Evolutionary conservation across 352 stramenopile genomes (phyloP).

Genomic region (Pythium angustatum): DNA sequence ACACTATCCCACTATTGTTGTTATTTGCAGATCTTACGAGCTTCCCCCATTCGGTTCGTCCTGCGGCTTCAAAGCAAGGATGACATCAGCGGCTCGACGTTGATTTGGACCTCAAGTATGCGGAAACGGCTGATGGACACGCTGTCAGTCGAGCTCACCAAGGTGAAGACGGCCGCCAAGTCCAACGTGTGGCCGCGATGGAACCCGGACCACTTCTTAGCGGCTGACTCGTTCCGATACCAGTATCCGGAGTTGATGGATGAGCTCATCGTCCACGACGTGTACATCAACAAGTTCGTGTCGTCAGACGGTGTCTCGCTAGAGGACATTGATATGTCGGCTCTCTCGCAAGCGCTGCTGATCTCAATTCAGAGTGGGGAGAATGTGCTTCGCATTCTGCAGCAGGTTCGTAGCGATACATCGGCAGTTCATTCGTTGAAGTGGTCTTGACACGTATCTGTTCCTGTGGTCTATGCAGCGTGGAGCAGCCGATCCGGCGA

Average conservation of each 20-base stretch:
- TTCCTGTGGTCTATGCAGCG: constrained; percentile 28
- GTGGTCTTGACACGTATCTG: not conserved
- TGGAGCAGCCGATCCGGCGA: constrained; percentile 54
- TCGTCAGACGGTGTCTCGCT: constrained; percentile 53
- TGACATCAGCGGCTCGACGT: constrained; percentile 61
- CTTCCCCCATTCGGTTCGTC: constrained; percentile 66
- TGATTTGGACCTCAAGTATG: constrained; percentile 81
- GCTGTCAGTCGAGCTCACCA: constrained; percentile 52
- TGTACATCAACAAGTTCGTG: constrained; percentile 86
- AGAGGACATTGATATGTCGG: constrained; percentile 72
- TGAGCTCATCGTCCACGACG: constrained; percentile 74
- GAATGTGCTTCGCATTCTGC: constrained; percentile 76
- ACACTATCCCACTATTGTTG: no score
- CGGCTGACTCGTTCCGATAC: constrained; percentile 83
- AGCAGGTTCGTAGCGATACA: constrained; percentile 39
- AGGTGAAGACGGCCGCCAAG: constrained; percentile 61
- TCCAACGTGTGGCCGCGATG: constrained; percentile 69
- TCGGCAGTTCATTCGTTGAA: not conserved
- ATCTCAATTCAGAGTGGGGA: constrained; percentile 85
- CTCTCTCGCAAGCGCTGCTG: constrained; percentile 72
- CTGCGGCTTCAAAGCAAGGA: constrained; percentile 54
- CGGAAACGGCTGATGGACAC: constrained; percentile 54
- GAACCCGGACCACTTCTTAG: constrained; percentile 85
- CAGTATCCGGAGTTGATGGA: constrained; percentile 77
- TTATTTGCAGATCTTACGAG: constrained; percentile 55